phyloP scores from a whole-genome alignment of 1,139 yeast species.

The Saccharomyces pastorianus region DNA sequence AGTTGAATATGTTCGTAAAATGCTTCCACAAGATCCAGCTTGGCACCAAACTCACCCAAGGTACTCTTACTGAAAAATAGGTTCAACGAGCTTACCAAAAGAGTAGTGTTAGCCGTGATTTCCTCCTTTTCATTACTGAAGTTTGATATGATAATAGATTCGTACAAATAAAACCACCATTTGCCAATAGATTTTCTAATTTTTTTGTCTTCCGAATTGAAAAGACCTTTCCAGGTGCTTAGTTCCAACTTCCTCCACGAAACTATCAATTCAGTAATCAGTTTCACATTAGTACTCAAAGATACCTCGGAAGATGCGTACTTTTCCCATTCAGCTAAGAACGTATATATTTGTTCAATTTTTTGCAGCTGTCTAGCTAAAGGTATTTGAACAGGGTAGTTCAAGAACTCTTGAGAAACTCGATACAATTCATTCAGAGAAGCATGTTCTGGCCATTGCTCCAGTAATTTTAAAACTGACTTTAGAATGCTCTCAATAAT shows the following conservation, averaged over 20 bases:
- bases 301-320: conserved; percentile 79
- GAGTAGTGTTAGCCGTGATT: conserved; percentile 31
- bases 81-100: conserved; percentile 59
- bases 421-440: conserved; percentile 62
- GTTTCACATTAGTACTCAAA: conserved; percentile 46
- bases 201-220: conserved; percentile 54
- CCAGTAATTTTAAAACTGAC: conserved; percentile 45
- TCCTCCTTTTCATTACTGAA: conserved; percentile 25
- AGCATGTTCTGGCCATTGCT: conserved; percentile 93
- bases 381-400: conserved; percentile 59
- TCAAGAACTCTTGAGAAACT: conserved; percentile 60
- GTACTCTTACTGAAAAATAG: conserved; percentile 69
- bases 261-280: conserved; percentile 61
- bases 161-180: conserved; percentile 92
- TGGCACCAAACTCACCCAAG: conserved; percentile 58
- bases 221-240: conserved; percentile 73
- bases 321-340: conserved; percentile 86
- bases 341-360: conserved; percentile 77
- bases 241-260: conserved; percentile 88
- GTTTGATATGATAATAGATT: conserved; percentile 43
- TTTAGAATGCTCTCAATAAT: conserved; percentile 44
- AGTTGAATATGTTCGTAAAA: conserved; percentile 46
- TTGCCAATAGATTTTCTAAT: conserved; percentile 50
- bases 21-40: conserved; percentile 54
- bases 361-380: conserved; percentile 72